These are phyloP conservation scores for Citrus maxima DNA, from an alignment of 345 rosid species.

Conservation along the genomic window DNA sequence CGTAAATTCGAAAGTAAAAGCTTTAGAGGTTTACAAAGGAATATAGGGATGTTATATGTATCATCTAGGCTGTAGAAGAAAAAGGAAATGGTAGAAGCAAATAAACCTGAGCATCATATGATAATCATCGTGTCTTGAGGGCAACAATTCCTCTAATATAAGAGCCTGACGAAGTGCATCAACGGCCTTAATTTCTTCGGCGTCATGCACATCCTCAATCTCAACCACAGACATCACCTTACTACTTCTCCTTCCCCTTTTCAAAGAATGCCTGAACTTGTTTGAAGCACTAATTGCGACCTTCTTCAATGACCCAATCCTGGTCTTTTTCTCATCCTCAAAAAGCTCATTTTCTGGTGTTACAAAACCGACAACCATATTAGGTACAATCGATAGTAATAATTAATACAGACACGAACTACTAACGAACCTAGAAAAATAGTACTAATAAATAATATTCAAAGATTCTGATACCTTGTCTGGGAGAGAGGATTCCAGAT, in stretches of 20 bases:
- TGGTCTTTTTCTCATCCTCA: conserved; percentile 52
- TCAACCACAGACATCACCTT: conserved; percentile 59
- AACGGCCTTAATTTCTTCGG: conserved; percentile 69
- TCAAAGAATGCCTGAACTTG: conserved; percentile 75
- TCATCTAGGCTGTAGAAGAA: not conserved
- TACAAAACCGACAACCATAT: not conserved
- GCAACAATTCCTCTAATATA: conserved; percentile 72
- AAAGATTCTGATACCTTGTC: conserved; percentile 18
- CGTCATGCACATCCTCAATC: conserved; percentile 70
- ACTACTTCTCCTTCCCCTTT: conserved; percentile 69
- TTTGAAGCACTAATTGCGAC: conserved; percentile 61
- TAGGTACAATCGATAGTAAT: not conserved
- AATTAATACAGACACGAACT: not conserved
- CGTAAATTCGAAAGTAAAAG: not conserved
- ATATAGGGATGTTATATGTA: not conserved
- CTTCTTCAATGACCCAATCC: conserved; percentile 68
- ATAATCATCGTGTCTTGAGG: conserved; percentile 79
- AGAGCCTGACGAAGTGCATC: conserved; percentile 83
- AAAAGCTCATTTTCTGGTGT: conserved; percentile 31
- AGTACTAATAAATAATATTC: not conserved
- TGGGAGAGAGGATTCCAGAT: conserved; percentile 27
- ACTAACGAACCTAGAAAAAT: not conserved
- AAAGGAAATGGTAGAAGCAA: not conserved
- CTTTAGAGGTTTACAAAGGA: conserved; percentile 6
- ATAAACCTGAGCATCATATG: conserved; percentile 83